Evolutionary conservation across 495 filamentous ascomycete species (phyloP).

Genomic region (Aspergillus diversus): DNA sequence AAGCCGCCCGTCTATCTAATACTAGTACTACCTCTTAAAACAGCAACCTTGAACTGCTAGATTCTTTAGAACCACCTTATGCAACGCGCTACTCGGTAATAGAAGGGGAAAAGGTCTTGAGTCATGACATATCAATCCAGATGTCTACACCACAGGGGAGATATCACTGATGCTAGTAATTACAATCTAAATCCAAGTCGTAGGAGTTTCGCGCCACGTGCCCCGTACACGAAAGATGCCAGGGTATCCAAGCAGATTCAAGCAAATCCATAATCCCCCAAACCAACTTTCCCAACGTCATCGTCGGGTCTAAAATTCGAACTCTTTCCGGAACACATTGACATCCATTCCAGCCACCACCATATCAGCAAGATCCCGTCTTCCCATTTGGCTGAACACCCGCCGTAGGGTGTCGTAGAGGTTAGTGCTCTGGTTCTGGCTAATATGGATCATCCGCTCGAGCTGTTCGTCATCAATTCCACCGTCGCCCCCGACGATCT

Average conservation of each 20-base stretch:
- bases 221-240: not conserved
- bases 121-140: too few species aligned
- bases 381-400: slow-evolving; percentile 92
- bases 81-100: too few species aligned
- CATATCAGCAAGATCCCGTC: slow-evolving; percentile 83
- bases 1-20: too few species aligned
- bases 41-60: too few species aligned
- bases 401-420: slow-evolving; percentile 89
- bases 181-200: slow-evolving; percentile 15
- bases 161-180: slow-evolving; percentile 13
- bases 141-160: not conserved
- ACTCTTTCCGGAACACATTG: slow-evolving; percentile 80
- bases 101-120: not conserved
- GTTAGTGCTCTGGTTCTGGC: slow-evolving; percentile 95
- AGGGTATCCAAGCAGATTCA: slow-evolving; percentile 15
- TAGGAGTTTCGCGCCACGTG: not conserved
- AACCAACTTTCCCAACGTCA: slow-evolving; percentile 9
- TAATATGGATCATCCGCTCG: slow-evolving; percentile 72
- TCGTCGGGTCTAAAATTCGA: slow-evolving; percentile 63
- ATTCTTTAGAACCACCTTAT: too few species aligned
- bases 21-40: too few species aligned
- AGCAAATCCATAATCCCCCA: slow-evolving; percentile 1
- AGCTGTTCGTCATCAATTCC: slow-evolving; percentile 69
- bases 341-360: slow-evolving; percentile 90
- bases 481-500: slow-evolving; percentile 70